Base-by-base conservation (phyloP, 1,139 yeast species). In the Suhomyces bokatorum region DNA sequence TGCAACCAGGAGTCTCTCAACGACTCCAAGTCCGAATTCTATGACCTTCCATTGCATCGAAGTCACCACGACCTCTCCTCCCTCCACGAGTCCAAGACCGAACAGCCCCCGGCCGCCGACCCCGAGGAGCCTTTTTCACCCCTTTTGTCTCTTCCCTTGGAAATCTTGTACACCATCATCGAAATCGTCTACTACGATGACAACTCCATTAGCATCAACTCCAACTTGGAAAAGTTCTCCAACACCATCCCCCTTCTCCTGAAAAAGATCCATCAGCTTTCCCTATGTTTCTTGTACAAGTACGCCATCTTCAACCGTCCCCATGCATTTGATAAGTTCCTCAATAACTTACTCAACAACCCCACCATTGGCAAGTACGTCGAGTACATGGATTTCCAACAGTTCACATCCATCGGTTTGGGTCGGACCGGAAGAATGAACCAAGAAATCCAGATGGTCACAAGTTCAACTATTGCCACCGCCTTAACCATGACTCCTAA, bases 341-440 rank as follows among this genome's bases (percentile, higher is more conserved):
- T 87, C 39, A 72, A 66, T 40, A 81, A 87, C 45, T 70, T 88
- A 38, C 67, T 70, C 44, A 64, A 67, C 13, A 72, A 73, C 49
- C 77, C 69, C 35, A 75, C 67, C 49, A 73, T 79, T 35, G 90
- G 96, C 7, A 75, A 77, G 47, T 80, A 80, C 55, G 93, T 87
- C 22, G 82, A 84, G 55, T 83, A 85, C 47, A 77, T 90, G 57
- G 97, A 90, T 66, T 90, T 90, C 59, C 87, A 87, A 58, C 93
- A 88, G 51, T 86, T 90, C 61, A 89, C 97, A 0, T 85, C 95
- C 1, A 85, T 91, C 42, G 97, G 97, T 0, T 73, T 90, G 42
- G 97, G 97, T 3, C 73, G 97, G 51, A 87, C 97, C 0, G 88
- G 88, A 8, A 78, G 86, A 54, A 89, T 89, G 96, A 90, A 87